Percentiles rank a stretch among this genome's conserved stretches.
Evolutionary conservation across 1,284 basidiomycete genomes (phyloP).

Genomic region (Trametes sp.): DNA sequence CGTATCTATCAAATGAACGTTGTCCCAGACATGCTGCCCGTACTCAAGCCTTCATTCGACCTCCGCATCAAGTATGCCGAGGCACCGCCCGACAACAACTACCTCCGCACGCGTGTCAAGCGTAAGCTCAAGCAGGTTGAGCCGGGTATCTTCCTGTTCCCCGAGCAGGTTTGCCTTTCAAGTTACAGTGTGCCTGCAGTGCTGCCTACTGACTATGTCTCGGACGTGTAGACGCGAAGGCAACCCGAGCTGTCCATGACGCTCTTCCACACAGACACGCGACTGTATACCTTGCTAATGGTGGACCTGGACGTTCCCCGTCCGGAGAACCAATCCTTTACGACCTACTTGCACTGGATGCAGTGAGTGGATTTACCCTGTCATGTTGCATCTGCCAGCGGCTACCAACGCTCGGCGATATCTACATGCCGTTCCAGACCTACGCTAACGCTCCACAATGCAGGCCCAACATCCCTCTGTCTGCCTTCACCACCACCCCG

Average conservation of each 20-base stretch:
- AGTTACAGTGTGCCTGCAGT: not conserved
- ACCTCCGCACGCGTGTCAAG: conserved; percentile 43
- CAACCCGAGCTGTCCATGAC: conserved; percentile 74
- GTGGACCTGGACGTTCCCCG: conserved; percentile 91
- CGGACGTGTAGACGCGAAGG: conserved; percentile 58
- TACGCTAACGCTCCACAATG: conserved; percentile 9
- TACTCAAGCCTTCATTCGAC: conserved; percentile 77
- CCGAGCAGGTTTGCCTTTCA: conserved; percentile 61
- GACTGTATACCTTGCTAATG: conserved; percentile 89
- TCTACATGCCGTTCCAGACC: no score
- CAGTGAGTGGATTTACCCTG: conserved; percentile 59
- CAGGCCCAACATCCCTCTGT: conserved; percentile 85
- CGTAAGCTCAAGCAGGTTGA: conserved; percentile 63
- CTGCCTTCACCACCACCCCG: conserved; percentile 57
- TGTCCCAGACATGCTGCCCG: conserved; percentile 86
- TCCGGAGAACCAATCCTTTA: conserved; percentile 67
- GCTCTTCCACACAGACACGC: conserved; percentile 81
- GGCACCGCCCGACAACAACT: conserved; percentile 41
- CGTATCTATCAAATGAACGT: conserved; percentile 90
- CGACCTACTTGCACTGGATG: conserved; percentile 87
- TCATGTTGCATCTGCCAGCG: no score
- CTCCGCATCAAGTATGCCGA: conserved; percentile 67
- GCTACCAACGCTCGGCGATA: no score
- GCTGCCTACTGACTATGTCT: not conserved
- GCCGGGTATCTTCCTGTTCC: conserved; percentile 71